These are phyloP conservation scores for Lecanicillium sp. DNA, from an alignment of 2,329 filamentous ascomycete species.

Conservation along the genomic window DNA sequence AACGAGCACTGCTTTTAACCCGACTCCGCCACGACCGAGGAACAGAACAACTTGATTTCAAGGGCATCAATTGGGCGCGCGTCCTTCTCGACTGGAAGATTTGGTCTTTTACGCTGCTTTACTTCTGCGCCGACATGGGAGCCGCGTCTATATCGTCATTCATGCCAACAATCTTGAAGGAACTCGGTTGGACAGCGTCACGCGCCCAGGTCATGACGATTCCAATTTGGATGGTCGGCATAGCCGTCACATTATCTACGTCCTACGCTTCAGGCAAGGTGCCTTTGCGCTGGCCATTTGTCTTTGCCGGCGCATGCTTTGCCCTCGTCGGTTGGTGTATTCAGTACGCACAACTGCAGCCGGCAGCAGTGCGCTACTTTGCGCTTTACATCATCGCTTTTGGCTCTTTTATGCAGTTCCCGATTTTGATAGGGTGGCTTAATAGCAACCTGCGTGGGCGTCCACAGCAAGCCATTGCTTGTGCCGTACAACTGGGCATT, in stretches of 20 bases:
- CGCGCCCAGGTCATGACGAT: constrained; percentile 40
- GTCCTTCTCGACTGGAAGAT: constrained; percentile 29
- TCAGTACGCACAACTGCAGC: constrained; percentile 13
- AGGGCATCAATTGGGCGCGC: constrained; percentile 38
- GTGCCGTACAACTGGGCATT: constrained; percentile 35
- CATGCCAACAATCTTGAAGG: constrained; percentile 42
- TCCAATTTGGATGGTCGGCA: constrained; percentile 23
- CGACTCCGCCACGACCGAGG: constrained; percentile 44
- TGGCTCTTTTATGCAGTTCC: constrained; percentile 15
- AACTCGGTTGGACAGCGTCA: constrained; percentile 37
- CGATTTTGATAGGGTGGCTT: constrained; percentile 25
- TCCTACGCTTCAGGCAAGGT: constrained; percentile 13
- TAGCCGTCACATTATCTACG: constrained; percentile 16
- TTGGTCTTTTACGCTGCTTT: constrained; percentile 38
- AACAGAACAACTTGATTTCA: constrained; percentile 38
- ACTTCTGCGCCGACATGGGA: constrained; percentile 41
- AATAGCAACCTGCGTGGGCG: constrained; percentile 36
- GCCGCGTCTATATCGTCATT: constrained; percentile 44
- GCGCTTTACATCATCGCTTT: constrained; percentile 15
- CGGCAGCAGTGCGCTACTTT: constrained; percentile 14
- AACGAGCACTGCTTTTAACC: constrained; percentile 46
- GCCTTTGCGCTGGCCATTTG: constrained; percentile 12
- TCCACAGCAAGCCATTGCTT: constrained; percentile 34
- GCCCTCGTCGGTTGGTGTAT: constrained; percentile 14
- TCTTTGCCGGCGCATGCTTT: constrained; percentile 8